phyloP scores from a whole-genome alignment of 2,329 filamentous ascomycete species.

The Beauveria sp. region DNA sequence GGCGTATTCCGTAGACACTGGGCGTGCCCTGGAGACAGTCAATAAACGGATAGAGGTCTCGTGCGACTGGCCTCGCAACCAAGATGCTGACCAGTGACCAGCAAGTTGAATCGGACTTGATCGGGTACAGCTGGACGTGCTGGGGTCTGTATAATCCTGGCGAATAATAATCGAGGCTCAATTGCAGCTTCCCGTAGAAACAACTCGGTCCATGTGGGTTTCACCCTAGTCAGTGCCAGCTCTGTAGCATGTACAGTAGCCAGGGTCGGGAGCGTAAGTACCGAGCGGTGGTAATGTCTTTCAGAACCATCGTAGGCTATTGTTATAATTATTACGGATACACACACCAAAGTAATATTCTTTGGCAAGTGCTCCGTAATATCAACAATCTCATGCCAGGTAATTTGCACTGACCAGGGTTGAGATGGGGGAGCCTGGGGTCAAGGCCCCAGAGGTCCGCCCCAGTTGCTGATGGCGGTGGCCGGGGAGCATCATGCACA shows the following conservation, averaged over 20 bases:
- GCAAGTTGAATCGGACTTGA: neutral
- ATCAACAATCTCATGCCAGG: conserved; percentile 1
- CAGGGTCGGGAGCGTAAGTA: neutral
- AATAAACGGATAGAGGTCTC: neutral
- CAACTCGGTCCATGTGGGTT: neutral
- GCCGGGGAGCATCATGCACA: neutral
- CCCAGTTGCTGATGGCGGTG: neutral
- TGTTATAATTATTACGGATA: neutral
- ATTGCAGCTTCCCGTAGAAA: conserved; percentile 1
- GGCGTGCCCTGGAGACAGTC: neutral
- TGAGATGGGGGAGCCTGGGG: conserved; percentile 2
- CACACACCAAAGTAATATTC: conserved; percentile 1
- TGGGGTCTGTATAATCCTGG: conserved; percentile 3
- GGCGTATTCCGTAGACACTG: neutral
- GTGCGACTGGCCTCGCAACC: neutral
- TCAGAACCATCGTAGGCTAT: neutral
- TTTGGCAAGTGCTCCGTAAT: conserved; percentile 2
- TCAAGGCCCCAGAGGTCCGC: neutral
- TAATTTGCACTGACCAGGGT: conserved; percentile 4
- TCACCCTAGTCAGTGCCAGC: conserved; percentile 5
- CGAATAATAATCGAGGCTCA: conserved; percentile 8
- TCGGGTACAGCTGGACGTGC: neutral
- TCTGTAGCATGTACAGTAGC: conserved; percentile 5
- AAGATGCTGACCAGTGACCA: neutral
- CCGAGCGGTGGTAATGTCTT: neutral